Evolutionary conservation across 768 basidiomycete species (phyloP).

Genomic region (Rhodosporidiobolus sp.): DNA sequence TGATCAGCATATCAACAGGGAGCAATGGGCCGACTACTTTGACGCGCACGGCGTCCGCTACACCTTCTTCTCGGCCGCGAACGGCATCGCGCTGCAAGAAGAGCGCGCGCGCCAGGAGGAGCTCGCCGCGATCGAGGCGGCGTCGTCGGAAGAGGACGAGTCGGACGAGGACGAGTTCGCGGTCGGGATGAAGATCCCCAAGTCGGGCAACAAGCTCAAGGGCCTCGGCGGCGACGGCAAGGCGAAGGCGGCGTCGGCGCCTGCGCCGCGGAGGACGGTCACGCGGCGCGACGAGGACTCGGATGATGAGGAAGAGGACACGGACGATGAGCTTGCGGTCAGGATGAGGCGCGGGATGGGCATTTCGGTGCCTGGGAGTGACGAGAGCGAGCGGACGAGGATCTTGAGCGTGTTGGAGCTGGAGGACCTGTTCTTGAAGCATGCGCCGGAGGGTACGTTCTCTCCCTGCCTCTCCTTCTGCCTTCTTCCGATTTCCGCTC

Average conservation of each 20-base stretch:
- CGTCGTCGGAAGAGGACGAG: conserved; percentile 44
- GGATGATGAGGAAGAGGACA: conserved; percentile 25
- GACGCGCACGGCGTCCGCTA: conserved; percentile 70
- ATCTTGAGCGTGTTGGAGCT: conserved; percentile 83
- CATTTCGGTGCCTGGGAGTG: conserved; percentile 32
- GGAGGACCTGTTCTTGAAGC: conserved; percentile 70
- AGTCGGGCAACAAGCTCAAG: conserved; percentile 49
- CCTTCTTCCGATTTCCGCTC: background rate
- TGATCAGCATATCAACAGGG: conserved; percentile 57
- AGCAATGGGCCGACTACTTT: conserved; percentile 87
- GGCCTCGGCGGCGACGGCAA: conserved; percentile 36
- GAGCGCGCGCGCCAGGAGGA: conserved; percentile 54
- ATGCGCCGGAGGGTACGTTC: conserved; percentile 62
- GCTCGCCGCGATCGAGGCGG: conserved; percentile 43
- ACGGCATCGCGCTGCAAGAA: conserved; percentile 78
- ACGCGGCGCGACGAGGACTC: conserved; percentile 5
- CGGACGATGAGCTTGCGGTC: conserved; percentile 25
- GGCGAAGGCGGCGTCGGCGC: conserved; percentile 52
- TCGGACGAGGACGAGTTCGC: conserved; percentile 42
- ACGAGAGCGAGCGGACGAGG: conserved; percentile 56
- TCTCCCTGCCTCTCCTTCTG: no score
- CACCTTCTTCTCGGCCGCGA: conserved; percentile 90
- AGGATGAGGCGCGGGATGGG: conserved; percentile 29
- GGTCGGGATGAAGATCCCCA: conserved; percentile 41
- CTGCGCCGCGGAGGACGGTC: conserved; percentile 4